phyloP scores from a whole-genome alignment of 139 green algal genomes.

The Tetraselmis striata region DNA sequence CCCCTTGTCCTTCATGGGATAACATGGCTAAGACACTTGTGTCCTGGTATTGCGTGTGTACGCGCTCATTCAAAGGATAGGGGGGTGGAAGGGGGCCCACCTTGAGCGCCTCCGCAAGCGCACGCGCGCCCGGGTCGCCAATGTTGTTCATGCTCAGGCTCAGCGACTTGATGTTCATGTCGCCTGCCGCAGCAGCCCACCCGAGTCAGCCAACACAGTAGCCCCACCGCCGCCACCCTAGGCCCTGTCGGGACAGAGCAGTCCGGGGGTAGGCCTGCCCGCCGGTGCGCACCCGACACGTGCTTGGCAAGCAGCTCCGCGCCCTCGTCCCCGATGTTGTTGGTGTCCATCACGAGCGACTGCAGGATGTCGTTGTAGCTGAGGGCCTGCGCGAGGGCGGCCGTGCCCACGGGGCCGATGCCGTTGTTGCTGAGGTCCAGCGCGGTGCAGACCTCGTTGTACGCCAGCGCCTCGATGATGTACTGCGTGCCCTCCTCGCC shows the following conservation, averaged over 20 bases:
- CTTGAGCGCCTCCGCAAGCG: constrained; percentile 87
- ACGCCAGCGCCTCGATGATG: constrained; percentile 12
- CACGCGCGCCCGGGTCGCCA: constrained; percentile 60
- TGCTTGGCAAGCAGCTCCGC: constrained; percentile 50
- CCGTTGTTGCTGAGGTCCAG: constrained; percentile 18
- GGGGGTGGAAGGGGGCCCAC: constrained; percentile 16
- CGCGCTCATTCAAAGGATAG: constrained; percentile 19
- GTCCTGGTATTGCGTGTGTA: constrained; percentile 29
- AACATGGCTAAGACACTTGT: background rate
- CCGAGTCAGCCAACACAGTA: constrained; percentile 9
- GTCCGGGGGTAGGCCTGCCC: no score
- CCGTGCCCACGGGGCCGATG: constrained; percentile 4
- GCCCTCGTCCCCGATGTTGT: constrained; percentile 62
- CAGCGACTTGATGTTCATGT: constrained; percentile 32
- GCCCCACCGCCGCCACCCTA: constrained; percentile 20
- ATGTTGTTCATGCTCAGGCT: constrained; percentile 64
- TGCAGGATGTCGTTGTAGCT: constrained; percentile 34
- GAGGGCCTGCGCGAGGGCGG: constrained; percentile 6
- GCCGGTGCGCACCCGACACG: constrained; percentile 39
- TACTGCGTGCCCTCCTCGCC: constrained; percentile 8
- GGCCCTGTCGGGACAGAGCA: no score
- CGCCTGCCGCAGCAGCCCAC: no score
- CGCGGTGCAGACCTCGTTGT: constrained; percentile 12
- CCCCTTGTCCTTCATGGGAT: background rate
- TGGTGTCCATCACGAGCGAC: constrained; percentile 68